Evolutionary conservation across 129 eudicot genomes (phyloP).

Genomic region (Helianthus annuus): DNA sequence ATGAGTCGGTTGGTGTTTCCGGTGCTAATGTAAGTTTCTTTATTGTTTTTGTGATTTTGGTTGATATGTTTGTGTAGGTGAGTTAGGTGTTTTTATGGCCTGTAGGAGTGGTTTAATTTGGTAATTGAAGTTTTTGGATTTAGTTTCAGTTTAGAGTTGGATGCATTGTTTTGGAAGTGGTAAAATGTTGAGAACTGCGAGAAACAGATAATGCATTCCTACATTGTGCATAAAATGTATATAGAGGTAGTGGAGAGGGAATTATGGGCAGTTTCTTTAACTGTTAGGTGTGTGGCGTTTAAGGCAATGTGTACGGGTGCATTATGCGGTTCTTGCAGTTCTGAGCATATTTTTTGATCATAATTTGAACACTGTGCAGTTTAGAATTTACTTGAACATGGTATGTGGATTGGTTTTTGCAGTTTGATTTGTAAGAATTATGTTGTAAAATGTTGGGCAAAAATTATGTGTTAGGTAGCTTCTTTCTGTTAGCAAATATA

Average conservation of each 20-base stretch:
- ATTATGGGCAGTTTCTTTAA: too few relatives aligned
- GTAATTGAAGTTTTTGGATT: neutral
- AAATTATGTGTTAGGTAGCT: neutral
- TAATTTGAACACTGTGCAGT: neutral
- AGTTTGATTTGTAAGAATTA: neutral
- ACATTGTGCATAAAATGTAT: too few relatives aligned
- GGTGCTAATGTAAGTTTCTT: constrained; percentile 63
- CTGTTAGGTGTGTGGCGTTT: too few relatives aligned
- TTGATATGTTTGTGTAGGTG: neutral
- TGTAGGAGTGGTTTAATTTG: neutral
- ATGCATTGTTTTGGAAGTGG: too few relatives aligned
- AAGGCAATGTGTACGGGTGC: too few relatives aligned
- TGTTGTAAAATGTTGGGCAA: neutral
- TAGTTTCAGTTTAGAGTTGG: neutral
- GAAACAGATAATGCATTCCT: too few relatives aligned
- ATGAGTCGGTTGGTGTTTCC: constrained; percentile 49
- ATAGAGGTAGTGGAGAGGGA: too few relatives aligned
- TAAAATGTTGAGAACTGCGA: too few relatives aligned
- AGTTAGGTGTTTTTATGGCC: neutral
- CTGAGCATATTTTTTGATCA: too few relatives aligned
- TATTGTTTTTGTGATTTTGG: neutral
- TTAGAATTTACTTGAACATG: neutral
- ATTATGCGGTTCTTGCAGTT: neutral
- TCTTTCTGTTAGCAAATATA: neutral
- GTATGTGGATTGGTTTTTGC: neutral